These are phyloP conservation scores for Globisporangium apiculatum DNA, from an alignment of 352 stramenopile genomes.

Conservation along the genomic window DNA sequence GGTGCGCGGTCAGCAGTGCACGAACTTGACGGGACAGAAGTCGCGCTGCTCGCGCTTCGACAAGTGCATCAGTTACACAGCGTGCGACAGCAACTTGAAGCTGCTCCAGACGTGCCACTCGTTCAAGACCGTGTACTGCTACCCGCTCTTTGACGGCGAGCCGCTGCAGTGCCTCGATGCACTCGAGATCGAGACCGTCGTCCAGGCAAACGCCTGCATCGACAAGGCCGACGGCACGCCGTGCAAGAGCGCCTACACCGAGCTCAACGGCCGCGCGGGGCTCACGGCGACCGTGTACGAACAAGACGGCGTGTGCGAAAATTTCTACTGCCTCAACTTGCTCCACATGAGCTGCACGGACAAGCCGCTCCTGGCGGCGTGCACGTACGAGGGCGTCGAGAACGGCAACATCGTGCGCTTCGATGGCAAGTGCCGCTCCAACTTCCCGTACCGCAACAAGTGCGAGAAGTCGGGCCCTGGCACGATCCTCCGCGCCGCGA, in stretches of 20 bases:
- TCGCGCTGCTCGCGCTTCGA: not conserved
- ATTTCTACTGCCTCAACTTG: not conserved
- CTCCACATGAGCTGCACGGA: not conserved
- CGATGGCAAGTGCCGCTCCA: not conserved
- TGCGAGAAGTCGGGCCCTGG: not conserved
- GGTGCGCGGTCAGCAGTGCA: not conserved
- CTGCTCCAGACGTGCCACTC: not conserved
- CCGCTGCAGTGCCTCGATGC: slow-evolving; percentile 1
- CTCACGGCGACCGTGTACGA: not conserved
- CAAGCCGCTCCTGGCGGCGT: not conserved
- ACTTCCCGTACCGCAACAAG: not conserved
- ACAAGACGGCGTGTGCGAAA: not conserved
- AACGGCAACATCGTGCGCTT: not conserved
- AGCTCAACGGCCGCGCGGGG: not conserved
- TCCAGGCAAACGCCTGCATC: not conserved
- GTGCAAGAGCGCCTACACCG: not conserved
- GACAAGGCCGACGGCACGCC: not conserved
- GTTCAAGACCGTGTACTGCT: not conserved
- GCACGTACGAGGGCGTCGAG: not conserved
- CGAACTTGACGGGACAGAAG: not conserved
- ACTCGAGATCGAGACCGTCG: not conserved
- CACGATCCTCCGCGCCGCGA: not conserved
- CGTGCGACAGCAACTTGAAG: not conserved
- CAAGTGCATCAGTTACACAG: not conserved
- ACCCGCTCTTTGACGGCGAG: slow-evolving; percentile 1